A percentile compares a stretch with the other conserved stretches of the same genome.
Evolutionary conservation across 768 basidiomycete genomes (phyloP).

Genomic region (Rossbeevera mucosa): DNA sequence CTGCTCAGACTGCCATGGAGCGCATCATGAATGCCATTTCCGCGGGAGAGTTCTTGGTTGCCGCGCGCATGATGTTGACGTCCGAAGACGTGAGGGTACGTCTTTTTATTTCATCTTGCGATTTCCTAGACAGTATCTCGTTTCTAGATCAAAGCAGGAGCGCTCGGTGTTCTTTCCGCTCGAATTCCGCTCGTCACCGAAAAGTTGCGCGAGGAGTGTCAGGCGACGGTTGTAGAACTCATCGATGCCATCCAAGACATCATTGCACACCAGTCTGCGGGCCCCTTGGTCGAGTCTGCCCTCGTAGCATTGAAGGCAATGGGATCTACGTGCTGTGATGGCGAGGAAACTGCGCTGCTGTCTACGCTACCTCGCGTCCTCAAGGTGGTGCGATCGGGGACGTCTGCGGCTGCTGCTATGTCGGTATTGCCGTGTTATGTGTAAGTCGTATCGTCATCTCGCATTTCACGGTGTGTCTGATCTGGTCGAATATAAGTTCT

Average conservation of each 20-base stretch:
- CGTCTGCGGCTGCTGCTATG: constrained; percentile 41
- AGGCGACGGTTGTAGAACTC: constrained; percentile 49
- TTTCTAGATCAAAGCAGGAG: constrained; percentile 57
- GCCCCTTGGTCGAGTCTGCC: constrained; percentile 41
- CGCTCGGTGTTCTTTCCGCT: constrained; percentile 63
- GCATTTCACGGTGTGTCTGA: constrained; percentile 6
- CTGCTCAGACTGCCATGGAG: constrained; percentile 48
- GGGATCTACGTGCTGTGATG: constrained; percentile 48
- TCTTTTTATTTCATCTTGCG: neutral
- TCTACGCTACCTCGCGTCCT: constrained; percentile 58
- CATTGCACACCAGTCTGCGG: constrained; percentile 41
- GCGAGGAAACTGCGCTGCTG: constrained; percentile 65
- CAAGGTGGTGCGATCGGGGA: constrained; percentile 39
- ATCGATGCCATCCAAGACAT: constrained; percentile 46
- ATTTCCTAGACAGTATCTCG: neutral
- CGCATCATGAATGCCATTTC: constrained; percentile 60
- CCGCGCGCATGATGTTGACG: constrained; percentile 51
- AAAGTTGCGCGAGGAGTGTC: constrained; percentile 48
- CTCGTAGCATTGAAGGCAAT: constrained; percentile 59
- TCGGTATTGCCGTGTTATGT: constrained; percentile 55
- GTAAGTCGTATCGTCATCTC: constrained; percentile 36
- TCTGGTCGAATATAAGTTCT: constrained; percentile 37
- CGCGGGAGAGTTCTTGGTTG: constrained; percentile 62
- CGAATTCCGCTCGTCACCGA: constrained; percentile 60
- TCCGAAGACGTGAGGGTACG: constrained; percentile 52